Evolutionary conservation across 495 filamentous ascomycete genomes (phyloP).

Genomic region (Lichina pygmaea): DNA sequence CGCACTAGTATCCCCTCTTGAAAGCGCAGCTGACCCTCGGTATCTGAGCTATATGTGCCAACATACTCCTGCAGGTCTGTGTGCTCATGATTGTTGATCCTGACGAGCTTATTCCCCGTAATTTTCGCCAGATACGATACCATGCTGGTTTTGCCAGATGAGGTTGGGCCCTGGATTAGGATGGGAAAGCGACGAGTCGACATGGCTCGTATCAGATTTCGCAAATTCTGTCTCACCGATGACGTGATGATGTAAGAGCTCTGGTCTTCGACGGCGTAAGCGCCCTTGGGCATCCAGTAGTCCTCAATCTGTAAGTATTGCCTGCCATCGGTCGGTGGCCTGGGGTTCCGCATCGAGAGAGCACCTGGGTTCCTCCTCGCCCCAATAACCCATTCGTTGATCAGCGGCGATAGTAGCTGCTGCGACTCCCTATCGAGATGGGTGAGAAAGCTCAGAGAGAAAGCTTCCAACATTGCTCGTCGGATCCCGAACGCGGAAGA

Average conservation of each 20-base stretch:
- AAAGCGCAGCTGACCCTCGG: slow-evolving; percentile 61
- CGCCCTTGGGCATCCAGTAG: slow-evolving; percentile 73
- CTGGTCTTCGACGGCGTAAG: slow-evolving; percentile 34
- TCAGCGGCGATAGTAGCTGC: slow-evolving; percentile 43
- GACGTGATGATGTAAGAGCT: slow-evolving; percentile 89
- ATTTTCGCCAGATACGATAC: slow-evolving; percentile 90
- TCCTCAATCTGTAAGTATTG: slow-evolving; percentile 72
- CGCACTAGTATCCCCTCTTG: slow-evolving; percentile 89
- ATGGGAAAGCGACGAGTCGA: slow-evolving; percentile 83
- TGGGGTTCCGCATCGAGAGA: slow-evolving; percentile 45
- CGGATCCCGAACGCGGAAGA: slow-evolving; percentile 67
- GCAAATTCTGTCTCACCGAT: slow-evolving; percentile 76
- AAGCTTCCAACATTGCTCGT: slow-evolving; percentile 74
- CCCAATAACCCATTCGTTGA: slow-evolving; percentile 54
- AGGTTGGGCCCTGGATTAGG: slow-evolving; percentile 90
- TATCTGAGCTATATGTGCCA: slow-evolving; percentile 70
- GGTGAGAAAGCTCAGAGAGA: slow-evolving; percentile 94
- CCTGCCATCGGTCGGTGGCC: slow-evolving; percentile 42
- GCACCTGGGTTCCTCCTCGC: slow-evolving; percentile 35
- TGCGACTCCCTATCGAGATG: slow-evolving; percentile 58
- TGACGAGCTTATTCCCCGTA: slow-evolving; percentile 86
- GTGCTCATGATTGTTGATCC: slow-evolving; percentile 98
- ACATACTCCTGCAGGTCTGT: slow-evolving; percentile 96
- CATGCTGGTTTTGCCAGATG: slow-evolving; percentile 96
- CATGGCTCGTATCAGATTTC: slow-evolving; percentile 77